Conservation (phyloP, 495 filamentous ascomycete genomes). For the Penicillium cosmopolitanum region DNA sequence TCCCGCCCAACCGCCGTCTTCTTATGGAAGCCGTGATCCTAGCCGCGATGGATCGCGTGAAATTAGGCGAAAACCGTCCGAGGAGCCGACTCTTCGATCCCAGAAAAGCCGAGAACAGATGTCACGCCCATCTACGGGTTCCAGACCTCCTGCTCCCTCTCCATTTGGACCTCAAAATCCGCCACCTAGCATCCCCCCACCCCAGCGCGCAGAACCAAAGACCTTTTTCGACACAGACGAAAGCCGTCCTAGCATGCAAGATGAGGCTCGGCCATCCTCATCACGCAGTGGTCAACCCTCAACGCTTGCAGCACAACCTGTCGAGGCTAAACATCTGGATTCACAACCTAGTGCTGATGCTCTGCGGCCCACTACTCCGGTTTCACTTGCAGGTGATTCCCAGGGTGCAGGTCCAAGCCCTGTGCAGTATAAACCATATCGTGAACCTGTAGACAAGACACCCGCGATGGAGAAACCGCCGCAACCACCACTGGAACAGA, state of each 20-base stretch:
- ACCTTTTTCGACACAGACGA: conserved; percentile 25
- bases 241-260: conserved; percentile 18
- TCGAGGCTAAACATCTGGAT: conserved; percentile 26
- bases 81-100: conserved; percentile 45
- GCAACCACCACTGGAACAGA: conserved; percentile 19
- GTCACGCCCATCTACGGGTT: conserved; percentile 44
- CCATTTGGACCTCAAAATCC: conserved; percentile 31
- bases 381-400: conserved; percentile 29
- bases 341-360: conserved; percentile 34
- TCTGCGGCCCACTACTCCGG: conserved; percentile 37
- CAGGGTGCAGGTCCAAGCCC: conserved; percentile 27
- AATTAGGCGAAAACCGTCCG: conserved; percentile 39
- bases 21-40: conserved; percentile 34
- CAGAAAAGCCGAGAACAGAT: conserved; percentile 53
- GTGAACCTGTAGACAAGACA: conserved; percentile 26
- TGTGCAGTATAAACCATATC: conserved; percentile 31
- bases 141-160: conserved; percentile 28
- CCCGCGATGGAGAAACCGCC: conserved; percentile 16
- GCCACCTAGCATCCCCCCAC: conserved; percentile 29
- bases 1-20: conserved; percentile 32
- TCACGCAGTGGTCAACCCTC: conserved; percentile 33
- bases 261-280: conserved; percentile 31
- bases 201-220: conserved; percentile 27
- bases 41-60: conserved; percentile 45
- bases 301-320: conserved; percentile 16